Percentiles rank a stretch among this genome's conserved stretches.
phyloP scores from a whole-genome alignment of 371 early-diverging fungal species.

The Mortierella sp. region DNA sequence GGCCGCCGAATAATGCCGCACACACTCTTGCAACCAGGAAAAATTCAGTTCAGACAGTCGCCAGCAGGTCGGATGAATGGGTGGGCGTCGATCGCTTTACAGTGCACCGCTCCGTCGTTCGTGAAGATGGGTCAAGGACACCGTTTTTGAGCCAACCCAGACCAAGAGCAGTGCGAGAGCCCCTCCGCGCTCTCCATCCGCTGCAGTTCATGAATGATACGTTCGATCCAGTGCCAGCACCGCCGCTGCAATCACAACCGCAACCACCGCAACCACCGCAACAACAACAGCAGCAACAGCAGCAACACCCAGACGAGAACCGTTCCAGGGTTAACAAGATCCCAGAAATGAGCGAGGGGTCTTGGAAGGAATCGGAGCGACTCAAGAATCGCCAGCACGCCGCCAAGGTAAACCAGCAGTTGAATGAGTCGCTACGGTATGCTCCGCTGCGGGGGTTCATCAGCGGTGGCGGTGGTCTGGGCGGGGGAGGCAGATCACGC shows the following conservation, averaged over 20 bases:
- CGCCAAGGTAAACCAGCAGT: slow-evolving; percentile 18
- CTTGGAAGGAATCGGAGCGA: slow-evolving; percentile 12
- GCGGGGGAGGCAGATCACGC: background rate
- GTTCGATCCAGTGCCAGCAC: too few species aligned
- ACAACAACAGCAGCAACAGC: too few species aligned
- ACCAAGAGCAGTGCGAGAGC: background rate
- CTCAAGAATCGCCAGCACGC: slow-evolving; percentile 19
- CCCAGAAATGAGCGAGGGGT: slow-evolving; percentile 14
- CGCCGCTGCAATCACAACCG: too few species aligned
- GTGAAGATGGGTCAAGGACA: too few species aligned
- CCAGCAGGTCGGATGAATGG: slow-evolving; percentile 5
- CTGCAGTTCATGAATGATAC: background rate
- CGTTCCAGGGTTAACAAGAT: too few species aligned
- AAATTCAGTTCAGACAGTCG: background rate
- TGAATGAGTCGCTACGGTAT: slow-evolving; percentile 5
- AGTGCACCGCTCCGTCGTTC: background rate
- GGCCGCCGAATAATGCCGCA: background rate
- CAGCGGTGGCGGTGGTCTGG: background rate
- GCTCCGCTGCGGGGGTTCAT: slow-evolving; percentile 10
- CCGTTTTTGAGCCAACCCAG: too few species aligned
- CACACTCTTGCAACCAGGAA: background rate
- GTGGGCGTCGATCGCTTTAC: background rate
- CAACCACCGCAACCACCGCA: too few species aligned
- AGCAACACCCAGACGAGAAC: too few species aligned
- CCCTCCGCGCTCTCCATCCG: background rate